These are phyloP conservation scores for Dipteronia sinensis DNA, from an alignment of 345 rosid species.

Conservation along the genomic window DNA sequence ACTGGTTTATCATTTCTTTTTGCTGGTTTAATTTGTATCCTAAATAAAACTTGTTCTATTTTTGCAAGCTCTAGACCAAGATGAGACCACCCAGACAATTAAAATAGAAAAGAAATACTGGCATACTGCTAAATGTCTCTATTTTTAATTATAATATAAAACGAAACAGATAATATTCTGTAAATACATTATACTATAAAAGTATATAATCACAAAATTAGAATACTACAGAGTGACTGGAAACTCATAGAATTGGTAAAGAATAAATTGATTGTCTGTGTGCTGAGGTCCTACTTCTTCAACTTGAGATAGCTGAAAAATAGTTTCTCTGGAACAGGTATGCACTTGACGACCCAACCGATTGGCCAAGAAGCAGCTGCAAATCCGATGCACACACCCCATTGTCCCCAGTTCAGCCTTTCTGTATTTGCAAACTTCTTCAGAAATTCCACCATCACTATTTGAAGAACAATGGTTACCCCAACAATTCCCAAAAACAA, in stretches of 20 bases:
- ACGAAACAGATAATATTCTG: not conserved
- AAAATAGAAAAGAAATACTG: not conserved
- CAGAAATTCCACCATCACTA: constrained; percentile 72
- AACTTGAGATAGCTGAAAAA: constrained; percentile 29
- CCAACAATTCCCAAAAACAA: constrained; percentile 60
- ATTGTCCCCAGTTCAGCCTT: constrained; percentile 65
- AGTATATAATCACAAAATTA: not conserved
- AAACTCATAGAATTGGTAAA: no score
- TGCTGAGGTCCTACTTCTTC: not conserved
- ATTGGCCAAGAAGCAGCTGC: constrained; percentile 75
- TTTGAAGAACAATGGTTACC: constrained; percentile 58
- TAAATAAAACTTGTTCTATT: not conserved
- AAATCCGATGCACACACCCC: constrained; percentile 60
- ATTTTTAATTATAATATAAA: not conserved
- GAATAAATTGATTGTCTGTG: no score
- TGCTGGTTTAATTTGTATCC: not conserved
- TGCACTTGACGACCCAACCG: constrained; percentile 60
- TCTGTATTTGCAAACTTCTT: constrained; percentile 73
- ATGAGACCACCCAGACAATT: not conserved
- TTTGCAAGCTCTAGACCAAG: not conserved
- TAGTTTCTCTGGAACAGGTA: constrained; percentile 58
- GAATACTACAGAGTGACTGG: not conserved
- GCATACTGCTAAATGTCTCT: not conserved
- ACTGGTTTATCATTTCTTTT: not conserved
- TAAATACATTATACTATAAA: not conserved